These are phyloP conservation scores for Eutrema heterophyllum DNA, from an alignment of 345 rosid genomes.

Conservation along the genomic window DNA sequence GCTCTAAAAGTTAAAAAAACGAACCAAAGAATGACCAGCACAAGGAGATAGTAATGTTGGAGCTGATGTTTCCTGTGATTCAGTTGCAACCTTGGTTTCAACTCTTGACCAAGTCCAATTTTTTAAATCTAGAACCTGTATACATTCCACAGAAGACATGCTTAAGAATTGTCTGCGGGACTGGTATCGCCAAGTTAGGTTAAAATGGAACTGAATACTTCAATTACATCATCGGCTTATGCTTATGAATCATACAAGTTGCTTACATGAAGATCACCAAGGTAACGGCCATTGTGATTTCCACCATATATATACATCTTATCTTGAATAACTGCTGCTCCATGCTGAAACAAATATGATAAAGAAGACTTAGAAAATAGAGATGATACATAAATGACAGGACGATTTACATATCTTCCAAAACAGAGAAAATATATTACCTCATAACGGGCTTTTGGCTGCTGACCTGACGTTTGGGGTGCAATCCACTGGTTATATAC, in stretches of 20 bases:
- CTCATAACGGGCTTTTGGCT: constrained; percentile 94
- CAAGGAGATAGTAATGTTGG: constrained; percentile 56
- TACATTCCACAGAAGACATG: constrained; percentile 18
- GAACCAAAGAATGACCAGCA: constrained; percentile 98
- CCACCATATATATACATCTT: constrained; percentile 96
- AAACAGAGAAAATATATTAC: constrained; percentile 38
- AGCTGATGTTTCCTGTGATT: constrained; percentile 49
- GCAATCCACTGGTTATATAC: constrained; percentile 90
- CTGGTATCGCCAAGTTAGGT: background rate
- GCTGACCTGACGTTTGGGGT: constrained; percentile 75
- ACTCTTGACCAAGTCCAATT: constrained; percentile 96
- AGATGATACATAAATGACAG: constrained; percentile 21
- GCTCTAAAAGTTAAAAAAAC: constrained; percentile 27
- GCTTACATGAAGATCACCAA: constrained; percentile 92
- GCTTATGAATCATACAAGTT: constrained; percentile 12
- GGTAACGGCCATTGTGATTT: constrained; percentile 98
- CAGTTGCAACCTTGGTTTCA: constrained; percentile 57
- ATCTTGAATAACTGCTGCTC: constrained; percentile 81
- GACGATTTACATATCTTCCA: constrained; percentile 4
- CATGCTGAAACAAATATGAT: constrained; percentile 61
- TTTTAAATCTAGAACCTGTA: constrained; percentile 91
- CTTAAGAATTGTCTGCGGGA: background rate
- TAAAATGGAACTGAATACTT: constrained; percentile 1
- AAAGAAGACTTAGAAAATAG: constrained; percentile 15
- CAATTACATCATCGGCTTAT: constrained; percentile 7